Percentiles rank a stretch among this genome's conserved stretches.
Conservation (phyloP, 257 asterid species). For the Nicotiana tabacum region DNA sequence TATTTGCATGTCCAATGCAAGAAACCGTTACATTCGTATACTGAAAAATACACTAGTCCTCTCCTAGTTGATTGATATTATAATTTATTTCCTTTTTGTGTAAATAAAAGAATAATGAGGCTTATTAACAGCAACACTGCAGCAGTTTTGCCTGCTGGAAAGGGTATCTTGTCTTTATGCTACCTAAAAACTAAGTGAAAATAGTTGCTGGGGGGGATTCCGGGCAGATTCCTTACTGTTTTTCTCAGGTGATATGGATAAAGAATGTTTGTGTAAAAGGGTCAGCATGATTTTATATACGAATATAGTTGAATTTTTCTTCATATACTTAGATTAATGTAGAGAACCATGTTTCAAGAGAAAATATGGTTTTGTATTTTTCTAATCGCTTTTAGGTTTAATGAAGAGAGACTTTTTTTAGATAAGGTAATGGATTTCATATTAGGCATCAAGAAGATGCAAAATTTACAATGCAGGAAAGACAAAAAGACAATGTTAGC, state of each 20-base stretch:
- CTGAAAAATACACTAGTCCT: conserved; percentile 3
- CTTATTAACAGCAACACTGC: background rate
- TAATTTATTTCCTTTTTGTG: background rate
- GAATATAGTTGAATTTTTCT: background rate
- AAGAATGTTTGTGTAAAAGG: background rate
- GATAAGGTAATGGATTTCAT: too few species aligned
- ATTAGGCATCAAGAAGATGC: too few species aligned
- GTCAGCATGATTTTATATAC: background rate
- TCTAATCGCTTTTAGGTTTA: background rate
- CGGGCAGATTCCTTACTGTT: background rate
- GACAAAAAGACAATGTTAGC: too few species aligned
- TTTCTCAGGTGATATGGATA: background rate
- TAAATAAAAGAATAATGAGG: background rate
- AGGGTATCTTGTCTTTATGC: background rate
- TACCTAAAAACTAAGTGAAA: background rate
- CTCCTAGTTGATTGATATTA: background rate
- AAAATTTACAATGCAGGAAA: too few species aligned
- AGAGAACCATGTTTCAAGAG: background rate
- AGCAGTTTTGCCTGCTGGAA: background rate
- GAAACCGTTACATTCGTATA: background rate
- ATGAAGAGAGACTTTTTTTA: background rate
- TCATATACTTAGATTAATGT: background rate
- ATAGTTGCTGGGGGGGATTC: background rate
- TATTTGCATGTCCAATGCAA: background rate
- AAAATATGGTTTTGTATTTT: background rate